Percentiles rank a stretch among this genome's conserved stretches.
Conservation (phyloP, 129 eudicot genomes). For the Cynara cardunculus region DNA sequence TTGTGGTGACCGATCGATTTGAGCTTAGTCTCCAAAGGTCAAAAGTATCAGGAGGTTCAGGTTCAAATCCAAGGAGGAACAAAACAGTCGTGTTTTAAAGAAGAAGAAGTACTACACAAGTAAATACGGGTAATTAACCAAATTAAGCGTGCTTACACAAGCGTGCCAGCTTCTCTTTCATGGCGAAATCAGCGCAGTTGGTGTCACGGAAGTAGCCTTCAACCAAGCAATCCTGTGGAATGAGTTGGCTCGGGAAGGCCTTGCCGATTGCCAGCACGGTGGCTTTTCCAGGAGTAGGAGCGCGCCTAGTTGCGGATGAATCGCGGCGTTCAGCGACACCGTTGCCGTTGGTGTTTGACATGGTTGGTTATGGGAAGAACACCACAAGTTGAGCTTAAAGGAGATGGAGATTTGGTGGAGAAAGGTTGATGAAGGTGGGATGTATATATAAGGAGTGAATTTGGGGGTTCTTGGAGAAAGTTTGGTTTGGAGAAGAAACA, state of each 20-base stretch:
- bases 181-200: conserved; percentile 66
- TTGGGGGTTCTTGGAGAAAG: conserved; percentile 55
- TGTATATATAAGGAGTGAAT: conserved; percentile 45
- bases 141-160: conserved; percentile 52
- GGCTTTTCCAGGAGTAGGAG: conserved; percentile 74
- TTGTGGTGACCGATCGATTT: too few species aligned
- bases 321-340: conserved; percentile 18
- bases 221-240: conserved; percentile 86
- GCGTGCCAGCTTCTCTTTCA: conserved; percentile 86
- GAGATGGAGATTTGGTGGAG: conserved; percentile 10
- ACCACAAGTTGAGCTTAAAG: neutral
- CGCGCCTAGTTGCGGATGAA: conserved; percentile 35
- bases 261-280: conserved; percentile 69
- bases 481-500: conserved; percentile 55
- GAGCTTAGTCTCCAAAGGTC: too few species aligned
- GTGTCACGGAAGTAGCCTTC: conserved; percentile 93
- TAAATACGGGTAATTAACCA: neutral
- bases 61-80: too few species aligned
- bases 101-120: neutral
- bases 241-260: conserved; percentile 84
- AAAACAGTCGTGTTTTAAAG: too few species aligned
- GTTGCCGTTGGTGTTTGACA: conserved; percentile 43
- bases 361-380: conserved; percentile 7
- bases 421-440: conserved; percentile 6
- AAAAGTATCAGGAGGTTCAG: too few species aligned